Evolutionary conservation across 1,284 basidiomycete genomes (phyloP).

Genomic region (Peniophora sp.): DNA sequence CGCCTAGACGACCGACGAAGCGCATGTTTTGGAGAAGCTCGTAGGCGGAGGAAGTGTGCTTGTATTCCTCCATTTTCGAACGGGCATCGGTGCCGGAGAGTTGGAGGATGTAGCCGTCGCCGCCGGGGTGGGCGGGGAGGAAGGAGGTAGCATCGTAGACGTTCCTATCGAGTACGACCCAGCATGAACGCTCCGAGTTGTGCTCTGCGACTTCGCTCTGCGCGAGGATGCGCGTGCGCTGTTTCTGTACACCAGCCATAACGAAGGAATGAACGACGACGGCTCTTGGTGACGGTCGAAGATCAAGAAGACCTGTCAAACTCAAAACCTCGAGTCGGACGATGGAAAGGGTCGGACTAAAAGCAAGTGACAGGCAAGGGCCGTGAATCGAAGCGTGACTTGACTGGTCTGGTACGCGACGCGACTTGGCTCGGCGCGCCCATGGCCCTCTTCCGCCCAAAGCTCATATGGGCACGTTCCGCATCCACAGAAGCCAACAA

Average conservation of each 20-base stretch:
- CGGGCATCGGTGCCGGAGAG: constrained; percentile 90
- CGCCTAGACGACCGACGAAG: constrained; percentile 74
- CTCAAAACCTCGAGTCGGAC: neutral
- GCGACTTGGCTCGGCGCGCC: too few species aligned
- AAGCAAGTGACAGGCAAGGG: too few species aligned
- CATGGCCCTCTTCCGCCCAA: too few species aligned
- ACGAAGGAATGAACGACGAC: neutral
- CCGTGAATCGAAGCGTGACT: too few species aligned
- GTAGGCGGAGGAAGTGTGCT: constrained; percentile 91
- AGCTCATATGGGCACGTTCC: neutral
- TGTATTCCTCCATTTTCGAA: constrained; percentile 80
- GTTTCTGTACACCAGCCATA: neutral
- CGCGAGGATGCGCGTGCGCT: constrained; percentile 64
- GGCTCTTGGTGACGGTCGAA: neutral
- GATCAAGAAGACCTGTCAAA: neutral
- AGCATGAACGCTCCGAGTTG: constrained; percentile 52
- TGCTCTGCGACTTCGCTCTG: constrained; percentile 63
- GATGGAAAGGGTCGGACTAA: too few species aligned
- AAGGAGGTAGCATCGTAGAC: constrained; percentile 78
- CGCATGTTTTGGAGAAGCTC: constrained; percentile 86
- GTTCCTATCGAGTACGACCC: constrained; percentile 65
- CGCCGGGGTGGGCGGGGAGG: constrained; percentile 78
- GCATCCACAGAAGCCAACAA: constrained; percentile 13
- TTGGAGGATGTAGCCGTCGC: constrained; percentile 75
- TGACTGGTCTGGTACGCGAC: too few species aligned